Base-by-base conservation (phyloP, 306 rosid species). In the Cucumis melo region DNA sequence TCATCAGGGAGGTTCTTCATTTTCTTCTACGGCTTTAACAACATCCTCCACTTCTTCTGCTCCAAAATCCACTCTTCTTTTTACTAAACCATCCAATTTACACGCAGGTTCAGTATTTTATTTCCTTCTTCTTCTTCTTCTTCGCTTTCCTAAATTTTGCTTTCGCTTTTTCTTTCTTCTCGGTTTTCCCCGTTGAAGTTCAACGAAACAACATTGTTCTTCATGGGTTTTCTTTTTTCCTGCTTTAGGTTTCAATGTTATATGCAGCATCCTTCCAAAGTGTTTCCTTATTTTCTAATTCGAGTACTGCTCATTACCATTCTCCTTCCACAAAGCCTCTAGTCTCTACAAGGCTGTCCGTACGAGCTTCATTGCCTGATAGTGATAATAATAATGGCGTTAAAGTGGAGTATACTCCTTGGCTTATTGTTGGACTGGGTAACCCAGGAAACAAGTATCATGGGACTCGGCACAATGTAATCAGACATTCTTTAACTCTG, bases 391-490 rank as follows among this genome's bases (percentile, higher is more conserved):
- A 84, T 80, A 87, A 85, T 80, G 89, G 82, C 46, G 78, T 78
- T 73, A 82, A 83, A 86, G 84, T 90, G 83, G 98, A 93, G 70
- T 93, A 90, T 88, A 93, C 98, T 77, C 98, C 98, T 70, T 93
- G 98, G 98, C 85, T 93, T 75, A 79, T 93, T 38, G 97, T 88
- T 83, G 98, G 98, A 23, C 78, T 93, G 93, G 98, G 98, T 46
- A 93, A 93, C 83, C 98, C 97, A 7, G 98, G 97, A 59, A 87
- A 85, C 79, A 90, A 91, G 84, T 94, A 91, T 82, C 91, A 91
- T 50, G 95, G 92, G 61, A 91, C 98, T 10, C 86, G 98, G 78
- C 98, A 94, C 91, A 94, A 91, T 82, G 98, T 94, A 90, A 76
- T 36, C 15, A 3, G 27, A 29, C 75, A 4, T 29, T 38, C 65